Evolutionary conservation across 2,329 filamentous ascomycete genomes (phyloP), one percentile per base, ranked within the genome.

Genomic region (Metarhizium sp.): DNA sequence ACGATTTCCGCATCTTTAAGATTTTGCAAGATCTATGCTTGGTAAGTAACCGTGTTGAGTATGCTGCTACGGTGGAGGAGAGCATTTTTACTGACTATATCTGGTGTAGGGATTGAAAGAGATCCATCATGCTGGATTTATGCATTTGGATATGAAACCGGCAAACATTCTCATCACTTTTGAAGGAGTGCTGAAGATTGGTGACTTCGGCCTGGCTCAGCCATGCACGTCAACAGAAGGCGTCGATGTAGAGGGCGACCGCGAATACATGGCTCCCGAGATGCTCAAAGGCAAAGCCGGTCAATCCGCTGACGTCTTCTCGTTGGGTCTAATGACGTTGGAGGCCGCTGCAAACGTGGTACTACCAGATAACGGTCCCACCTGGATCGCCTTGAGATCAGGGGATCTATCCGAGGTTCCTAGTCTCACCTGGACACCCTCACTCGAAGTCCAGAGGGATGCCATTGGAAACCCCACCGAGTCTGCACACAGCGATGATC

Each of bases 1-100:
- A 99, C 71, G 94, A 97, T 69, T 99, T 99, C 73, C 84, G 94
- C 59, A 96, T 97, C 70, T 99, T 94, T 90, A 99, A 99, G 75
- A 92, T 97, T 56, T 75, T 97, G 63, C 81, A 96, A 46, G 94
- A 99, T 69, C 73, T 96, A 57, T 81, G 86, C 64, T 75, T 87
- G 77, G 90, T 94, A 81, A 73, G 87, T 77, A 49, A 6, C 29
- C 14, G 20, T 42, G 40, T 16, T 52, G 32, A 54, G 49, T 50
- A 49, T 38, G 8, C 14, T n/a, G 20, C 20, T 13, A 52, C n/a
- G 18, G 11, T 18, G 40, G 30, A 40, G 20, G 18, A 25, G 25
- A 25, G 25, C 25, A 25, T 38, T 25, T 38, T 48, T 54, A n/a
- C 61, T 61, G 36, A 61, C 52, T 0, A 49, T 50, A n/a, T 50